Evolutionary conservation across 2,329 filamentous ascomycete genomes (phyloP).

Genomic region (Huntiella omanensis): DNA sequence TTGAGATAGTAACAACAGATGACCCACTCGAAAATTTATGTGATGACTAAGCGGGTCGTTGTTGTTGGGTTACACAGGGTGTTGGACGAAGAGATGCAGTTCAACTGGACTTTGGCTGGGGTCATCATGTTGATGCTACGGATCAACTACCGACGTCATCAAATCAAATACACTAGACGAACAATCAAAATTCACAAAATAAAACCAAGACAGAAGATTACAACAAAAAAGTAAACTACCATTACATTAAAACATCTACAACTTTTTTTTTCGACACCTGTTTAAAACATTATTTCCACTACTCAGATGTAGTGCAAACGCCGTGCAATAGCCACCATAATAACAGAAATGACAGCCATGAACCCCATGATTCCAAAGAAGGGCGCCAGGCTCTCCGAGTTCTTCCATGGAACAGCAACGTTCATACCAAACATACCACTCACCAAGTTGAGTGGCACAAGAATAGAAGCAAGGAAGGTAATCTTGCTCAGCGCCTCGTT

Average conservation of each 20-base stretch:
- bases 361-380: conserved; percentile 33
- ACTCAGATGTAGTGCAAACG: conserved; percentile 27
- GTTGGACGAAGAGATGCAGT: background rate
- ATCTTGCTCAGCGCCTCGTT: conserved; percentile 90
- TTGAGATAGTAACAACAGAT: no score
- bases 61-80: background rate
- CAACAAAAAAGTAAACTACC: conserved; percentile 4
- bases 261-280: background rate
- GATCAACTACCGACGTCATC: background rate
- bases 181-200: background rate
- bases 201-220: background rate
- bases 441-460: conserved; percentile 90
- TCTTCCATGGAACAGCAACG: conserved; percentile 48
- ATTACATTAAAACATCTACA: background rate
- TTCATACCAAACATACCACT: conserved; percentile 84
- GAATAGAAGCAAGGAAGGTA: conserved; percentile 78
- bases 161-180: background rate
- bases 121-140: no score
- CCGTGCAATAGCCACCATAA: conserved; percentile 28
- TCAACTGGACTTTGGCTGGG: no score
- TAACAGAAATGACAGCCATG: conserved; percentile 33
- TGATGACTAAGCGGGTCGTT: background rate
- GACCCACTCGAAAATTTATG: background rate
- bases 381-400: conserved; percentile 31
- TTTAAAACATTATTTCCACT: background rate